Percentiles rank a stretch among this genome's conserved stretches.
Conservation (phyloP, 768 basidiomycete species). For the Boletus subcaerulescens region DNA sequence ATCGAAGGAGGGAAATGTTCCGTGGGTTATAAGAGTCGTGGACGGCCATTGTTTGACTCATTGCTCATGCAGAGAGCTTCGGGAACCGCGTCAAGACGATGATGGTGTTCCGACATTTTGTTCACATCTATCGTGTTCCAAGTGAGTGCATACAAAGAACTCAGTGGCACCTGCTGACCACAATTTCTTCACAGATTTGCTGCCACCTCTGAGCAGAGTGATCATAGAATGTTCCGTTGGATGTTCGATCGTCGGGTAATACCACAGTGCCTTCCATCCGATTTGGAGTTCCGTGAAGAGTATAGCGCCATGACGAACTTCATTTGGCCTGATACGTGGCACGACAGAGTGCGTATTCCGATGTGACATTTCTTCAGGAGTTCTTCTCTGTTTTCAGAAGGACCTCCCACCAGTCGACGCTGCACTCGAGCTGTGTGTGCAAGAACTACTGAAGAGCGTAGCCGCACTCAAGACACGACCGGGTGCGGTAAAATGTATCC, state of each 20-base stretch:
- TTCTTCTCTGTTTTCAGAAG: neutral
- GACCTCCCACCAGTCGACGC: conserved; percentile 9
- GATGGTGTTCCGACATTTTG: neutral
- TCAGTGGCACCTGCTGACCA: neutral
- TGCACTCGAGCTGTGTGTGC: conserved; percentile 6
- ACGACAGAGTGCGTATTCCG: neutral
- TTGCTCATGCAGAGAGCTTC: neutral
- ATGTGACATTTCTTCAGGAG: too few relatives aligned
- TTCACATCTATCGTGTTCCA: neutral
- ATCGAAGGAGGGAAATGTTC: neutral
- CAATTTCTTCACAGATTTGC: neutral
- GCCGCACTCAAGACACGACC: neutral
- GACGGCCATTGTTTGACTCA: neutral
- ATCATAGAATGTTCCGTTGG: conserved; percentile 4
- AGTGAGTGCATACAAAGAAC: neutral
- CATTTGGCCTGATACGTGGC: conserved; percentile 12
- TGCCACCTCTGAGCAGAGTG: neutral
- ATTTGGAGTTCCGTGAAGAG: neutral
- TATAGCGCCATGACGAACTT: conserved; percentile 2
- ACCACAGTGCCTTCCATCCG: conserved; percentile 2
- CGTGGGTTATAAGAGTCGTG: neutral
- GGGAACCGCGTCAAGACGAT: neutral
- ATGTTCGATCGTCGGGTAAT: conserved; percentile 9
- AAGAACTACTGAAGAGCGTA: conserved; percentile 1
- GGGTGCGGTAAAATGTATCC: neutral